Conservation (phyloP, 225 moss, liverwort and hornwort species). For the Sphagnum contortum region DNA sequence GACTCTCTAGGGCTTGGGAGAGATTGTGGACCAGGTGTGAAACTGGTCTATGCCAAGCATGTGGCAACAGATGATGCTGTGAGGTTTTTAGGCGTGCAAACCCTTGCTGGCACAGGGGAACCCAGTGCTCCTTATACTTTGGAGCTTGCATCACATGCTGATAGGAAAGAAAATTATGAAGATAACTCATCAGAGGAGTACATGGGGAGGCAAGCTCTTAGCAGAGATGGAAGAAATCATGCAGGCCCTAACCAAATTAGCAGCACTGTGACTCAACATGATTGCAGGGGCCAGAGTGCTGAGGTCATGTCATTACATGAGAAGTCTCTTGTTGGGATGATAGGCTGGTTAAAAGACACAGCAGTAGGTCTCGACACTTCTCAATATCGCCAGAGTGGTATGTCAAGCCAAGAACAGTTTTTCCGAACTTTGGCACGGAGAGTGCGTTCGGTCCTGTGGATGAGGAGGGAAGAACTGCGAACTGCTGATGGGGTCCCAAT, state of each 20-base stretch:
- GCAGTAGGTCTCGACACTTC: slow-evolving; percentile 53
- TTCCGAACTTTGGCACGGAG: slow-evolving; percentile 47
- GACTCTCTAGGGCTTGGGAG: slow-evolving; percentile 53
- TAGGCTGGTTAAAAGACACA: slow-evolving; percentile 69
- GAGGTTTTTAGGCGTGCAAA: background rate
- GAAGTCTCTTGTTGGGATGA: slow-evolving; percentile 40
- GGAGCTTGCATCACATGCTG: slow-evolving; percentile 6
- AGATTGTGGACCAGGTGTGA: slow-evolving; percentile 71
- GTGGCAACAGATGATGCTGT: slow-evolving; percentile 39
- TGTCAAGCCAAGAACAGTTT: slow-evolving; percentile 39
- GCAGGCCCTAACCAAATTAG: too few relatives aligned
- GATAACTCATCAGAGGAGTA: slow-evolving; percentile 16
- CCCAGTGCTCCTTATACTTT: slow-evolving; percentile 19
- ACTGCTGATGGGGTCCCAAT: slow-evolving; percentile 25
- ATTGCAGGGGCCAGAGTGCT: background rate
- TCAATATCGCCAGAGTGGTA: slow-evolving; percentile 29
- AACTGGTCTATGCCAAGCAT: slow-evolving; percentile 80
- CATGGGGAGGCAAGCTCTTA: slow-evolving; percentile 24
- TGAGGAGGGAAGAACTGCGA: slow-evolving; percentile 36
- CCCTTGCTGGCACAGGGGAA: slow-evolving; percentile 7
- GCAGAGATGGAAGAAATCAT: slow-evolving; percentile 14
- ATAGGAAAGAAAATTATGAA: slow-evolving; percentile 1
- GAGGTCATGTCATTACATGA: slow-evolving; percentile 27
- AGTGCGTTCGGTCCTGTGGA: slow-evolving; percentile 67
- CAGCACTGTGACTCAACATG: too few relatives aligned